Conservation (phyloP, 2,329 filamentous ascomycete genomes). For the Hymenoscyphus linearis region DNA sequence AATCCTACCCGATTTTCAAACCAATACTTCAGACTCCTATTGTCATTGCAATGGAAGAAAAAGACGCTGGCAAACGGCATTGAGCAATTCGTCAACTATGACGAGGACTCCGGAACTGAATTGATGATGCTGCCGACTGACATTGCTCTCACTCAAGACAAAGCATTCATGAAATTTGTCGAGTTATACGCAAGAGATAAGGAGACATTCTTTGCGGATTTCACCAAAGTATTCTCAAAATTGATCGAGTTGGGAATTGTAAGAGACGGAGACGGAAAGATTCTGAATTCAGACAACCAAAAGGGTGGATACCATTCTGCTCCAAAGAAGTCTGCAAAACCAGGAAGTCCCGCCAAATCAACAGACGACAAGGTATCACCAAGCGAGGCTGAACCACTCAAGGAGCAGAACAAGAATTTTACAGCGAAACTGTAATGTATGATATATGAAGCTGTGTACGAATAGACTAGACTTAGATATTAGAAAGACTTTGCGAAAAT, state of each 20-base stretch:
- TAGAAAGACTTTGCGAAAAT: background rate
- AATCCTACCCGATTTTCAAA: constrained; percentile 55
- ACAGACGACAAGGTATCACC: constrained; percentile 28
- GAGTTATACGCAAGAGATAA: constrained; percentile 55
- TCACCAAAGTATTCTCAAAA: constrained; percentile 53
- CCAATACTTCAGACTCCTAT: constrained; percentile 50
- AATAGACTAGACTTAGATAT: background rate
- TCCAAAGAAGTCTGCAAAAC: constrained; percentile 46
- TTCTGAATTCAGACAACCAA: constrained; percentile 52
- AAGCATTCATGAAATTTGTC: constrained; percentile 50
- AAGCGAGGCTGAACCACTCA: constrained; percentile 38
- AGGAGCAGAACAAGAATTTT: constrained; percentile 28
- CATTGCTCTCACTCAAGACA: constrained; percentile 51
- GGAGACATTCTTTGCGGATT: constrained; percentile 56
- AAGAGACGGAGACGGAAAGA: constrained; percentile 46
- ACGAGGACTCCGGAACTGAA: constrained; percentile 48
- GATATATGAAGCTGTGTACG: background rate
- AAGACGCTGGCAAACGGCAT: constrained; percentile 47
- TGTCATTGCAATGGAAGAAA: constrained; percentile 48
- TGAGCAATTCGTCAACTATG: constrained; percentile 53
- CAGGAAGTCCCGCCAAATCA: constrained; percentile 31
- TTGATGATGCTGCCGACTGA: constrained; percentile 65
- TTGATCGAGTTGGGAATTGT: constrained; percentile 55
- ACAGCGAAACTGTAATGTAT: constrained; percentile 3
- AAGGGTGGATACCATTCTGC: constrained; percentile 51